Conservation (phyloP, 306 rosid genomes). For the Malus sylvestris region DNA sequence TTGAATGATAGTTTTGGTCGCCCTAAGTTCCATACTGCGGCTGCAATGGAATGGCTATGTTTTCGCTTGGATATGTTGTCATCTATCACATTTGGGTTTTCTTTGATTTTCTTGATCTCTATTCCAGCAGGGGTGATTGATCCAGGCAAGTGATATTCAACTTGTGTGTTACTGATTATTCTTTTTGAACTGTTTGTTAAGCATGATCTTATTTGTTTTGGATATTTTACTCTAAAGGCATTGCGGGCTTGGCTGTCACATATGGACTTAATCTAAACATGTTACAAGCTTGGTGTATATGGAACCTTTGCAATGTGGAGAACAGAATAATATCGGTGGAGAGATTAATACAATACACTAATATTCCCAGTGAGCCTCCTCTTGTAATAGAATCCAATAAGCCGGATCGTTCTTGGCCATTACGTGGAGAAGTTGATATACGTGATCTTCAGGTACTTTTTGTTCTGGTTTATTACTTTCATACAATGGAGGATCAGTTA, state of each 20-base stretch:
- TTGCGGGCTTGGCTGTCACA: constrained; percentile 83
- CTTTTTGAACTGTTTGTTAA: neutral
- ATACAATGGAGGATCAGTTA: neutral
- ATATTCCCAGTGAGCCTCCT: constrained; percentile 70
- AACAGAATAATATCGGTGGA: constrained; percentile 82
- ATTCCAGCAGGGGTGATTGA: constrained; percentile 47
- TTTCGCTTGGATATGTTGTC: constrained; percentile 59
- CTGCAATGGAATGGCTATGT: constrained; percentile 61
- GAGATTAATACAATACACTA: constrained; percentile 68
- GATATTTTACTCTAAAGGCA: constrained; percentile 31
- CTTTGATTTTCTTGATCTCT: constrained; percentile 50
- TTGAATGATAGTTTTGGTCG: constrained; percentile 50
- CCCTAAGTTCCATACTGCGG: constrained; percentile 43
- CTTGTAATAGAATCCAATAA: constrained; percentile 45
- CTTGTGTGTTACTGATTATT: neutral
- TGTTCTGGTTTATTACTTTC: neutral
- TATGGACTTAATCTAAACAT: constrained; percentile 63
- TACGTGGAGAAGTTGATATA: constrained; percentile 60
- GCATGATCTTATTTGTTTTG: neutral
- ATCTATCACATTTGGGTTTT: constrained; percentile 44
- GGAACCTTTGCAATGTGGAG: constrained; percentile 59
- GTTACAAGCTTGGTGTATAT: constrained; percentile 37
- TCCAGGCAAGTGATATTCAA: constrained; percentile 38
- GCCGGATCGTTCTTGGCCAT: constrained; percentile 66
- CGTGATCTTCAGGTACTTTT: constrained; percentile 56